These are phyloP conservation scores for Calonectria leucothoes DNA, from an alignment of 2,329 filamentous ascomycete species.

Conservation along the genomic window DNA sequence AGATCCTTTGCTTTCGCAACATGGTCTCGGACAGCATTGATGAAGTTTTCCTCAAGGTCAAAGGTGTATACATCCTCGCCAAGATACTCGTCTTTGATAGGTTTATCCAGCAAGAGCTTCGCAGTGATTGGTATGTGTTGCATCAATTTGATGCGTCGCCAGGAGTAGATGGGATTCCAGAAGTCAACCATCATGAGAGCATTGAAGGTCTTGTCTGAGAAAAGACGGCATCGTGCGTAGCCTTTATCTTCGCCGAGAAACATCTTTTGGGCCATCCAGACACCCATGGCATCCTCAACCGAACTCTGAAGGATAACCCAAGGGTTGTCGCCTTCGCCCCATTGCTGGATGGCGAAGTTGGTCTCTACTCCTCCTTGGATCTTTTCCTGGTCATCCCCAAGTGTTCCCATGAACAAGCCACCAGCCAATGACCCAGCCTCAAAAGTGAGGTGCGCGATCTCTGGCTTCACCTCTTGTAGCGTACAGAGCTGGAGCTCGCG, in stretches of 20 bases:
- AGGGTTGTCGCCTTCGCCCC: neutral
- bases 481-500: neutral
- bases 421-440: neutral
- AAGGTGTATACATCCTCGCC: neutral
- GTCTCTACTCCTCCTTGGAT: neutral
- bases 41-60: neutral
- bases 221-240: neutral
- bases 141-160: conserved; percentile 9
- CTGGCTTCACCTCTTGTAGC: neutral
- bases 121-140: conserved; percentile 2
- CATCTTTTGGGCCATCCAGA: conserved; percentile 2
- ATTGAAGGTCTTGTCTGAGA: neutral
- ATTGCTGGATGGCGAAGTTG: neutral
- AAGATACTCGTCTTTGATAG: neutral
- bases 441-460: neutral
- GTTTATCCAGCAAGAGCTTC: neutral
- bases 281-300: neutral
- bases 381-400: neutral
- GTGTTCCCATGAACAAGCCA: neutral
- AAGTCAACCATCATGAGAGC: conserved; percentile 16
- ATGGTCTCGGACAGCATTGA: neutral
- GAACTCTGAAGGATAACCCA: neutral
- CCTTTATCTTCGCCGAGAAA: neutral
- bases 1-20: neutral
- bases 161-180: conserved; percentile 16